Evolutionary conservation across 148 eudicot species (phyloP).

Genomic region (Camellia sinensis): DNA sequence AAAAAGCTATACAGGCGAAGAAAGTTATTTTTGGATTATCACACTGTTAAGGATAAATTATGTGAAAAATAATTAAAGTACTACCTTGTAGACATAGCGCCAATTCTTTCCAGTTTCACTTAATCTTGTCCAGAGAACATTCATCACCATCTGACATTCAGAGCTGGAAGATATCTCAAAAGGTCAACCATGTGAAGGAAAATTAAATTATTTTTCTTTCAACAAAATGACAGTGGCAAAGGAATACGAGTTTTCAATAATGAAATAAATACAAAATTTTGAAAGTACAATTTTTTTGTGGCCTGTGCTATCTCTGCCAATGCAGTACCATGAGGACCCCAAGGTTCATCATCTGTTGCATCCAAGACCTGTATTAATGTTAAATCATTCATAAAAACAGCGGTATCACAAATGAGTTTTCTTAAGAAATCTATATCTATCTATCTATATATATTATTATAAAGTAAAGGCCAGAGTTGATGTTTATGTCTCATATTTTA

Average conservation of each 20-base stretch:
- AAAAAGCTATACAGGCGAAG: not conserved
- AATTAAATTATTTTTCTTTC: not conserved
- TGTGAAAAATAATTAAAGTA: not conserved
- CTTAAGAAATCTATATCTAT: no score
- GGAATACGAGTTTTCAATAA: slow-evolving; percentile 10
- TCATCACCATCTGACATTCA: slow-evolving; percentile 96
- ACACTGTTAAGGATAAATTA: not conserved
- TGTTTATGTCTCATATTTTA: no score
- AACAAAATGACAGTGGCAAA: slow-evolving; percentile 7
- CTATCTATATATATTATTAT: no score
- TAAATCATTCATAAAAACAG: not conserved
- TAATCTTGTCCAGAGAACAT: slow-evolving; percentile 92
- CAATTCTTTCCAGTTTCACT: slow-evolving; percentile 84
- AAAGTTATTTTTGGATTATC: slow-evolving; percentile 1
- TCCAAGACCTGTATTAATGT: slow-evolving; percentile 62
- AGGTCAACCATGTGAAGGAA: slow-evolving; percentile 7
- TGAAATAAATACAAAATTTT: slow-evolving; percentile 14
- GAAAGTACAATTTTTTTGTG: slow-evolving; percentile 75
- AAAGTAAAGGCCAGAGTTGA: no score
- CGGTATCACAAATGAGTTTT: not conserved
- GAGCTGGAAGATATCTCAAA: slow-evolving; percentile 48
- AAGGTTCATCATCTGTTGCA: slow-evolving; percentile 94
- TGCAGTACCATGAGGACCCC: slow-evolving; percentile 98
- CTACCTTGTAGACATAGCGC: slow-evolving; percentile 93
- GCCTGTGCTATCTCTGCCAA: slow-evolving; percentile 90